Conservation (phyloP, 371 early-diverging fungal genomes). For the Mortierella polycephala region DNA sequence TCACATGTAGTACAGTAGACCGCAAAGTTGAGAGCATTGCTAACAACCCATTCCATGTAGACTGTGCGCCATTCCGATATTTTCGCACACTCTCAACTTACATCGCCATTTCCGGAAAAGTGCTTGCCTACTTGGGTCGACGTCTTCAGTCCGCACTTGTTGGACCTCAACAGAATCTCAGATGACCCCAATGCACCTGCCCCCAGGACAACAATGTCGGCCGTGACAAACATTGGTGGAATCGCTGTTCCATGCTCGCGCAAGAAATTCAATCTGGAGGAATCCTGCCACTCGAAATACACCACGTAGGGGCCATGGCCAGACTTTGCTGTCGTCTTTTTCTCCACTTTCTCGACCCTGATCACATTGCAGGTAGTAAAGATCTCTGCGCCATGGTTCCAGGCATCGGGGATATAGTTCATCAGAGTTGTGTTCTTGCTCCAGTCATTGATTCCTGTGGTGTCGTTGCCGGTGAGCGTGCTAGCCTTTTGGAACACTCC, state of each 20-base stretch:
- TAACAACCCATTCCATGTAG: background rate
- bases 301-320: slow-evolving; percentile 34
- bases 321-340: slow-evolving; percentile 11
- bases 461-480: slow-evolving; percentile 56
- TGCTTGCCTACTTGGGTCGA: slow-evolving; percentile 51
- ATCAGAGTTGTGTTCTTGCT: slow-evolving; percentile 57
- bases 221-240: slow-evolving; percentile 55
- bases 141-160: slow-evolving; percentile 38
- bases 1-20: background rate
- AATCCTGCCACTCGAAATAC: slow-evolving; percentile 56
- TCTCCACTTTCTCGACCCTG: slow-evolving; percentile 42
- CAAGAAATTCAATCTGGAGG: slow-evolving; percentile 31
- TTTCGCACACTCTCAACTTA: slow-evolving; percentile 29
- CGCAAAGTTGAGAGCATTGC: background rate
- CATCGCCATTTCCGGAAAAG: slow-evolving; percentile 58
- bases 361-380: slow-evolving; percentile 51
- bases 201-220: slow-evolving; percentile 55
- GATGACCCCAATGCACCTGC: slow-evolving; percentile 55
- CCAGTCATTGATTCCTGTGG: slow-evolving; percentile 56
- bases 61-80: background rate
- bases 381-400: slow-evolving; percentile 59
- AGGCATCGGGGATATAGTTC: slow-evolving; percentile 58
- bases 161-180: slow-evolving; percentile 54
- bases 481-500: slow-evolving; percentile 51
- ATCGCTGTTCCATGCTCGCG: slow-evolving; percentile 33